Percentiles rank a stretch among this genome's conserved stretches.
Conservation (phyloP, 495 filamentous ascomycete genomes). For the Talaromyces wortmannii region DNA sequence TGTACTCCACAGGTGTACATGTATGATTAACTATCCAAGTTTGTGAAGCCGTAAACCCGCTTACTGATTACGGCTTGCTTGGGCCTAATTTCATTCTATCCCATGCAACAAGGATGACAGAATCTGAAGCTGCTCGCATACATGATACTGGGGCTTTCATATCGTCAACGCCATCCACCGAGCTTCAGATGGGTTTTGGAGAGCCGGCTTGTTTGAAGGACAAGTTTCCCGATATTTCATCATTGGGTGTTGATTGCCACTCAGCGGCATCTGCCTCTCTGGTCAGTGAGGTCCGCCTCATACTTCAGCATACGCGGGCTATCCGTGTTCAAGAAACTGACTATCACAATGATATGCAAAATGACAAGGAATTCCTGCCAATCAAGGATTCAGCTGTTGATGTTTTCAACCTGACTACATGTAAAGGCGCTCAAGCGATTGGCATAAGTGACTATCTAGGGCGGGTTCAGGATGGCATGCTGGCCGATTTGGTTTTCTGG, state of each 20-base stretch:
- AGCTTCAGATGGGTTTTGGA: slow-evolving; percentile 33
- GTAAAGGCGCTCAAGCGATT: too few relatives aligned
- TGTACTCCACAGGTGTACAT: too few relatives aligned
- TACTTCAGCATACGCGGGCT: slow-evolving; percentile 18
- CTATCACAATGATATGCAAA: too few relatives aligned
- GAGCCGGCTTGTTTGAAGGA: slow-evolving; percentile 21
- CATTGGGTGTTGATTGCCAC: slow-evolving; percentile 46
- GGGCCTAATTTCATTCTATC: slow-evolving; percentile 27
- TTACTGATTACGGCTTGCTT: slow-evolving; percentile 20
- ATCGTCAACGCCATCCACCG: slow-evolving; percentile 32
- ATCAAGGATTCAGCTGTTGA: too few relatives aligned
- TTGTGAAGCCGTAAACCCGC: too few relatives aligned
- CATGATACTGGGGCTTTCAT: slow-evolving; percentile 13
- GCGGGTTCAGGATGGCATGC: too few relatives aligned
- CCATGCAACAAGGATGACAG: slow-evolving; percentile 19
- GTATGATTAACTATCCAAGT: too few relatives aligned
- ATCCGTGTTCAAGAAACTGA: too few relatives aligned
- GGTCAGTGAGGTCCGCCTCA: slow-evolving; percentile 36
- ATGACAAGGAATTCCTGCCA: too few relatives aligned
- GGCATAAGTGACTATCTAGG: too few relatives aligned
- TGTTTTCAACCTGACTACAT: too few relatives aligned
- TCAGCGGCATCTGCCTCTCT: slow-evolving; percentile 29
- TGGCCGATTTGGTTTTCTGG: too few relatives aligned
- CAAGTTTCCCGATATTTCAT: slow-evolving; percentile 15
- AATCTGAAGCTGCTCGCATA: slow-evolving; percentile 18